Conservation (phyloP, 306 rosid genomes). For the Macrotyloma uniflorum region DNA sequence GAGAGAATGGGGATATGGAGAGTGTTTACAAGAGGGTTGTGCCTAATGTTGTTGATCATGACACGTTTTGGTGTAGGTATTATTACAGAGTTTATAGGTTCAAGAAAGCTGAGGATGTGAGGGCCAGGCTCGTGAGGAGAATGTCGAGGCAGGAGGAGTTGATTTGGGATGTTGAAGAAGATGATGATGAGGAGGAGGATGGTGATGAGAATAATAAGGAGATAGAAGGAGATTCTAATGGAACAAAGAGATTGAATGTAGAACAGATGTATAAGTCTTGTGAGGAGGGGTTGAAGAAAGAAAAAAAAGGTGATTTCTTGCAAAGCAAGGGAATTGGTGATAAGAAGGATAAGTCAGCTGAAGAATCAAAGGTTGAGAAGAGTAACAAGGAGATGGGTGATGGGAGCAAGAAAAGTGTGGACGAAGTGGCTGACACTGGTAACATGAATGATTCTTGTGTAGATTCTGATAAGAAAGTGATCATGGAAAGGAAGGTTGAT, state of each 20-base stretch:
- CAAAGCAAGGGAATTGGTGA: neutral
- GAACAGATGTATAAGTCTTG: conserved; percentile 31
- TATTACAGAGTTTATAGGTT: conserved; percentile 64
- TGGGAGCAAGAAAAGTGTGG: conserved; percentile 11
- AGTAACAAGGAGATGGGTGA: conserved; percentile 32
- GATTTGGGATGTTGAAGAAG: conserved; percentile 92
- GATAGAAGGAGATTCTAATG: conserved; percentile 24
- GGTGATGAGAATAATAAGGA: neutral
- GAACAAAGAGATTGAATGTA: conserved; percentile 12
- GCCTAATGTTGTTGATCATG: conserved; percentile 57
- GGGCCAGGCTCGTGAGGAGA: conserved; percentile 64
- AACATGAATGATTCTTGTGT: conserved; percentile 36
- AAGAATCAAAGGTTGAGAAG: conserved; percentile 38
- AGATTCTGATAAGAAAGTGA: conserved; percentile 42
- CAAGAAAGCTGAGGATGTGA: conserved; percentile 68
- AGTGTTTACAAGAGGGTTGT: conserved; percentile 54
- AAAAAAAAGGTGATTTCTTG: neutral
- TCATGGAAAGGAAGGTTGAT: conserved; percentile 41
- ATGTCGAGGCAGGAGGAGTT: conserved; percentile 67
- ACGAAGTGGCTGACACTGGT: conserved; percentile 31
- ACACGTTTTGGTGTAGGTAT: conserved; percentile 71
- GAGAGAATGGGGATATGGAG: conserved; percentile 51
- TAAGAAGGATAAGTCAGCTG: conserved; percentile 21
- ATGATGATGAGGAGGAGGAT: conserved; percentile 37
- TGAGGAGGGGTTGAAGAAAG: conserved; percentile 29